These are phyloP conservation scores for Aspergillus hiratsukae DNA, from an alignment of 2,329 filamentous ascomycete species.

Conservation along the genomic window DNA sequence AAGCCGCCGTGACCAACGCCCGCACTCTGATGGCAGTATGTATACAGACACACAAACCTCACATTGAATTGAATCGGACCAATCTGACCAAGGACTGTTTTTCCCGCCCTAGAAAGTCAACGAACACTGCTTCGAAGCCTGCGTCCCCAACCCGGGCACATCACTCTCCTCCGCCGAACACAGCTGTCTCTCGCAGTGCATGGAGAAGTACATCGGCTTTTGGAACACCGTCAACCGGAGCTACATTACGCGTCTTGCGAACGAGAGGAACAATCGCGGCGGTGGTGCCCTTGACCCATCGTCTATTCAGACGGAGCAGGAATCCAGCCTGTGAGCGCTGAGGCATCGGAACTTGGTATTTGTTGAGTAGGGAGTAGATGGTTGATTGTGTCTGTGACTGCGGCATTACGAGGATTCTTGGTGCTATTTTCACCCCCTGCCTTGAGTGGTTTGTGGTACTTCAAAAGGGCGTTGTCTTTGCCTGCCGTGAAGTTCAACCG, in stretches of 20 bases:
- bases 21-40: slow-evolving; percentile 65
- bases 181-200: slow-evolving; percentile 68
- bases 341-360: neutral
- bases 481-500: neutral
- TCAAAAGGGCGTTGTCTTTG: neutral
- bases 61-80: neutral
- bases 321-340: neutral
- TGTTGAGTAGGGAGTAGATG: neutral
- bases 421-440: neutral
- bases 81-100: neutral
- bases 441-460: neutral
- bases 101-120: slow-evolving; percentile 64
- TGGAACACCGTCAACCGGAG: slow-evolving; percentile 71
- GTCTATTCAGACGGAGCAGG: neutral
- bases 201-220: slow-evolving; percentile 78
- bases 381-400: neutral
- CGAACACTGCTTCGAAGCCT: slow-evolving; percentile 75
- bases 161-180: slow-evolving; percentile 65
- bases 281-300: slow-evolving; percentile 17
- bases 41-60: slow-evolving; percentile 6
- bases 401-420: neutral
- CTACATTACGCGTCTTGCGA: slow-evolving; percentile 55
- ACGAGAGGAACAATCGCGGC: slow-evolving; percentile 54
- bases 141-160: slow-evolving; percentile 63
- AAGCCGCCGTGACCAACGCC: slow-evolving; percentile 65